These are phyloP conservation scores for Colletotrichum tropicicola DNA, from an alignment of 2,329 filamentous ascomycete species.

Conservation along the genomic window DNA sequence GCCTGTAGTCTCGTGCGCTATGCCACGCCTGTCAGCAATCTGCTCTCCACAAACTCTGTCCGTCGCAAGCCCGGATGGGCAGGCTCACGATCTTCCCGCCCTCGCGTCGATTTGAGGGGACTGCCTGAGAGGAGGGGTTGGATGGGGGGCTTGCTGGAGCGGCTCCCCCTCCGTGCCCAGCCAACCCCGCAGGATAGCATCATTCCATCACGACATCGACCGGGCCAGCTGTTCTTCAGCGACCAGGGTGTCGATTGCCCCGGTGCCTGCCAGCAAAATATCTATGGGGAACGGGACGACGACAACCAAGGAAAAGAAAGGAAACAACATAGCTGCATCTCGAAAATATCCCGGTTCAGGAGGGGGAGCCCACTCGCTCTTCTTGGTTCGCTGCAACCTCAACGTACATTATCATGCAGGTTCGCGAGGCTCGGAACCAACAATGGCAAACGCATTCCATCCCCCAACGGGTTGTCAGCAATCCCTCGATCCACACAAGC, in stretches of 20 bases:
- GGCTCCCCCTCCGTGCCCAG: conserved; percentile 5
- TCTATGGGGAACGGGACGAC: conserved; percentile 2
- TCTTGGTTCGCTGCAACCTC: conserved; percentile 20
- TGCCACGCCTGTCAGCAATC: conserved; percentile 23
- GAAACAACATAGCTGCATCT: conserved; percentile 9
- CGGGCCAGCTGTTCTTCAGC: conserved; percentile 29
- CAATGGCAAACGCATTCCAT: conserved; percentile 19
- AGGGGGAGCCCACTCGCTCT: not conserved
- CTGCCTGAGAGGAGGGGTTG: conserved; percentile 17
- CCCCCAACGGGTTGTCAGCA: conserved; percentile 11
- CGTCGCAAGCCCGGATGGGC: conserved; percentile 19
- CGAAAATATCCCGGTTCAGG: conserved; percentile 26
- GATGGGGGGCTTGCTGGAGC: conserved; percentile 12
- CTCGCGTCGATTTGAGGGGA: conserved; percentile 26
- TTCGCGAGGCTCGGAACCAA: conserved; percentile 26
- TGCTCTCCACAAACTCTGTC: conserved; percentile 30
- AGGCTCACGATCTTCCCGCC: conserved; percentile 29
- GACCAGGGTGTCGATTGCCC: conserved; percentile 5
- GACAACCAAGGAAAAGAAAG: conserved; percentile 16
- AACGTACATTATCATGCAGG: conserved; percentile 20
- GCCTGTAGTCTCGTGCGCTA: conserved; percentile 26
- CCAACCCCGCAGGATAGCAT: conserved; percentile 26
- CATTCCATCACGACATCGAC: conserved; percentile 28
- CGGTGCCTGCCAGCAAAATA: not conserved
- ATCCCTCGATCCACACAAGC: conserved; percentile 26